Percentiles rank a stretch among this genome's conserved stretches.
phyloP scores from a whole-genome alignment of 352 stramenopile genomes.

The Phytophthora pinifolia region DNA sequence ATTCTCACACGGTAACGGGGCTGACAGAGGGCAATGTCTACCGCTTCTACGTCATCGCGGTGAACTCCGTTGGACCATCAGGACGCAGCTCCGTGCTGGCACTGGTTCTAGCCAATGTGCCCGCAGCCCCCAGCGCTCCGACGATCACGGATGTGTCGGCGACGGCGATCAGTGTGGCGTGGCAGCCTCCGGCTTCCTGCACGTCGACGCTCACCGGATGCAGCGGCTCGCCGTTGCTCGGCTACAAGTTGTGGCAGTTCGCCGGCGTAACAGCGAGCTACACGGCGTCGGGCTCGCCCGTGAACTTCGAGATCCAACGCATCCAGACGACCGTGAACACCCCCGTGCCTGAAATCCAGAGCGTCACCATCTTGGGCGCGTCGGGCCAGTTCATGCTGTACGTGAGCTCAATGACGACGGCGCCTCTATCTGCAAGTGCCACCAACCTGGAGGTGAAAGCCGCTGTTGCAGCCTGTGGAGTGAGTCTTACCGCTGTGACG shows the following conservation, averaged over 20 bases:
- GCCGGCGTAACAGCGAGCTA: conserved; percentile 67
- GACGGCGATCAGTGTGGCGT: conserved; percentile 67
- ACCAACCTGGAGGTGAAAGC: conserved; percentile 44
- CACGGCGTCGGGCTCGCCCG: conserved; percentile 75
- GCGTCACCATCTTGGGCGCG: conserved; percentile 58
- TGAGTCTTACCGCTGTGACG: conserved; percentile 55
- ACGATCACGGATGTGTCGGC: conserved; percentile 60
- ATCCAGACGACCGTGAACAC: conserved; percentile 77
- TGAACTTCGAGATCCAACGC: conserved; percentile 88
- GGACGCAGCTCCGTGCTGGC: conserved; percentile 85
- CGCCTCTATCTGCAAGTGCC: conserved; percentile 46
- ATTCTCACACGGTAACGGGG: conserved; percentile 40
- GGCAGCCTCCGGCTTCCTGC: conserved; percentile 61
- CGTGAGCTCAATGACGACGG: conserved; percentile 57
- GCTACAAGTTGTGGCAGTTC: conserved; percentile 95
- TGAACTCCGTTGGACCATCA: conserved; percentile 87
- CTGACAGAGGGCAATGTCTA: conserved; percentile 89
- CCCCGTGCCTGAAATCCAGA: conserved; percentile 72
- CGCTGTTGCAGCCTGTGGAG: conserved; percentile 54
- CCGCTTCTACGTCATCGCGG: conserved; percentile 90
- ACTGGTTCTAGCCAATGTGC: conserved; percentile 84
- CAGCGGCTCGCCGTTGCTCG: conserved; percentile 79
- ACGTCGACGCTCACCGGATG: conserved; percentile 76
- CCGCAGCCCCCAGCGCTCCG: conserved; percentile 48
- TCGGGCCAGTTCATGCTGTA: conserved; percentile 76